Conservation (phyloP, 2,329 filamentous ascomycete species). For the Nigrograna mackinnonii region DNA sequence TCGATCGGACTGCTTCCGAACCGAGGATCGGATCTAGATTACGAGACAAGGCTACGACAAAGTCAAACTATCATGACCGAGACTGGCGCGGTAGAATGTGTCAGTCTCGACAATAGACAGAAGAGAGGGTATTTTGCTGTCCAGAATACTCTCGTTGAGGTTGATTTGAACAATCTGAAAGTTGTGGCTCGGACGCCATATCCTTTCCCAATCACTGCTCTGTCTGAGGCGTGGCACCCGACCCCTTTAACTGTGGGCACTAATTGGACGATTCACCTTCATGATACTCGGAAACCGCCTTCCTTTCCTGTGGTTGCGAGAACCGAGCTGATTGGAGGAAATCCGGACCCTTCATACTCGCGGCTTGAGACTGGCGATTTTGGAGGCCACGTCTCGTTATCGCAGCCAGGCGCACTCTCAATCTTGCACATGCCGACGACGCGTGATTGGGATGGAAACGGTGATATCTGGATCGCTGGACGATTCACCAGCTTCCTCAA, state of each 20-base stretch:
- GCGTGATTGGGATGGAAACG: conserved; percentile 61
- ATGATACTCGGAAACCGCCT: conserved; percentile 67
- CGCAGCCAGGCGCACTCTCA: conserved; percentile 79
- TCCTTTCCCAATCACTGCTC: conserved; percentile 79
- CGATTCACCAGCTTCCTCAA: conserved; percentile 86
- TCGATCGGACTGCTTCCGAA: conserved; percentile 67
- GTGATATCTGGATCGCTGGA: conserved; percentile 86
- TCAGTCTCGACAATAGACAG: conserved; percentile 72
- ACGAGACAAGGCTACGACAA: conserved; percentile 47
- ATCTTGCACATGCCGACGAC: conserved; percentile 75
- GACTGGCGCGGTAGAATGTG: conserved; percentile 75
- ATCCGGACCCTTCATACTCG: conserved; percentile 26
- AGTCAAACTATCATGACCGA: conserved; percentile 67
- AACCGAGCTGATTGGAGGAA: conserved; percentile 33
- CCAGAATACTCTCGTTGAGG: conserved; percentile 74
- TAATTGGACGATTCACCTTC: conserved; percentile 76
- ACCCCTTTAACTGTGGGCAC: conserved; percentile 84
- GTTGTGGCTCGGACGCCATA: conserved; percentile 72
- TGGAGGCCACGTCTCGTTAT: conserved; percentile 68
- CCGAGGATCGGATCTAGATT: conserved; percentile 47
- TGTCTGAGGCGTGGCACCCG: conserved; percentile 70
- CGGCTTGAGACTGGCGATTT: conserved; percentile 56
- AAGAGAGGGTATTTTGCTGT: conserved; percentile 80
- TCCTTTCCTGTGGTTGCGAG: conserved; percentile 13
- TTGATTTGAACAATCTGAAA: conserved; percentile 76